Evolutionary conservation across 1,284 basidiomycete genomes (phyloP), one percentile per base, ranked within the genome.

Genomic region (Leccinum fuscescens): DNA sequence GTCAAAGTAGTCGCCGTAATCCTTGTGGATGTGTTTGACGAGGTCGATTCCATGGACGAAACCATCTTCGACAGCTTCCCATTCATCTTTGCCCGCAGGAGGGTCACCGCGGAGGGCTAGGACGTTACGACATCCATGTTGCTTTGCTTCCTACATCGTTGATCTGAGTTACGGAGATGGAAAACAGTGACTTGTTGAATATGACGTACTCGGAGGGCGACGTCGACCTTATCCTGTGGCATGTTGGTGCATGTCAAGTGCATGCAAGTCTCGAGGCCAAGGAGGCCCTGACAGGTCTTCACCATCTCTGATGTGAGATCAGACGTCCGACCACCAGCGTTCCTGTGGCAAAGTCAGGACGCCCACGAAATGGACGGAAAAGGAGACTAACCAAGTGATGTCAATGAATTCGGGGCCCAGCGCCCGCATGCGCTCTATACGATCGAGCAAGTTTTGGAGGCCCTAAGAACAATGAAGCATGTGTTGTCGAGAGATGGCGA

Each of bases 231-330:
- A 73, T 93, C 90, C 71, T 83, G 84, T 27, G 94, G 94, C 95
- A 98, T 97, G 78, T 98, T 98, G 37, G 96, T 99, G 74, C 96
- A 99, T 48, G 96, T 98, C 65, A 99, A 78, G 77, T 99, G 96
- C 92, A 99, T 96, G 79, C 95, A 98, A 24, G 94, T 94, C 79
- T 98, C 94, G 52, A 98, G 84, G 3, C 95, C 95, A 74, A 98
- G 93, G 29, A 93, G 80, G 59, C 91, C 84, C 76, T 96, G 94
- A 71, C 93, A 95, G 50, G 94, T 95, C 79, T 96, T 96, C 66
- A 99, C 95, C 78, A 99, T 90, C 71, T 96, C 92, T n/a, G 90
- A 87, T 7, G 94, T 95, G 61, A 96, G 78, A 71, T 96, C 93
- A 55, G 94, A 95, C 22, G 95, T 96, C 63, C 95, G 86, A 60